Base-by-base conservation (phyloP, 2,329 filamentous ascomycete species). In the Claviceps sp. region DNA sequence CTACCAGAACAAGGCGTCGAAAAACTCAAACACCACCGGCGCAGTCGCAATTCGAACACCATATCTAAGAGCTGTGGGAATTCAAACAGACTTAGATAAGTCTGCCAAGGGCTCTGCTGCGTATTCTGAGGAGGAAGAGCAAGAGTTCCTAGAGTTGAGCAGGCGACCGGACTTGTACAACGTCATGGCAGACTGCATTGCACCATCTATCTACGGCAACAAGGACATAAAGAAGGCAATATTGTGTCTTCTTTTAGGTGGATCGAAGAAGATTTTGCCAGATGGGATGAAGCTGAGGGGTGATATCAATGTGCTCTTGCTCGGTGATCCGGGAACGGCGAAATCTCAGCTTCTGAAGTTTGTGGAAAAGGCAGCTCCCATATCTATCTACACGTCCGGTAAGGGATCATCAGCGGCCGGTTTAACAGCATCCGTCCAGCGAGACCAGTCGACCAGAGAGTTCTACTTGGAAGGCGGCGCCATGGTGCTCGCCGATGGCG, bases 381-480 rank as follows among this genome's bases (percentile, higher is more conserved):
- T 97, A 56, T 91, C 93, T 41, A 96, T 98, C 60, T 98, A 98
- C 72, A 98, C 93, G 0, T 98, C 93, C 5, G 93, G 93, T 60
- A 98, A 98, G 70, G 93, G 93, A 59, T 97, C 93, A 1, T 97
- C 91, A 1, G 93, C 93, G 17, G 93, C 93, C 47, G 93, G 93
- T 90, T 73, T 98, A 57, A 98, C 93, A 17, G 93, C 93, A 0
- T 97, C 93, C 0, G 93, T 98, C 1, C 93, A 98, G 61, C 83
- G 93, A 54, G 93, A 98, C 63, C 84, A 87, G 14, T 86, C 84
- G 14, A 96, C 91, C 0, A 81, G 93, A 50, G 93, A 98, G 66
- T 98, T 98, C 68, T 98, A 97, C 63, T 81, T 98, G 0, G 93
- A 98, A 73, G 93, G 93, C 47, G 93, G 93, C 69, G 93, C 93